Conservation (phyloP, 306 rosid species). For the Fagus crenata region DNA sequence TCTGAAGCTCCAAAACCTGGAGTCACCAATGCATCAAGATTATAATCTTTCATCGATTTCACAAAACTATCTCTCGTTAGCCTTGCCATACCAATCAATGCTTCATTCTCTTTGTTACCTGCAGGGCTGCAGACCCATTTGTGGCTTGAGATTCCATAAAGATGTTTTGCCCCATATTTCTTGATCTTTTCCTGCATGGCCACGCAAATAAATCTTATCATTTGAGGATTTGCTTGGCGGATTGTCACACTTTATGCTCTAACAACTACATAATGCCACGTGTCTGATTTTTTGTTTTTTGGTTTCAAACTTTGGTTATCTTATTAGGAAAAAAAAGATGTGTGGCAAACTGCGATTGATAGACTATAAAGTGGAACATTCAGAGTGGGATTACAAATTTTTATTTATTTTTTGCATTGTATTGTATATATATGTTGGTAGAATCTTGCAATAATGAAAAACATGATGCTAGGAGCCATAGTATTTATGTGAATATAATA, state of each 20-base stretch:
- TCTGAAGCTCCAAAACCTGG: constrained; percentile 5
- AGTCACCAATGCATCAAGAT: constrained; percentile 50
- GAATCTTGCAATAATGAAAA: neutral
- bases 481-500: neutral
- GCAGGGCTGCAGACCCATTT: constrained; percentile 8
- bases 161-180: constrained; percentile 16
- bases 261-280: too few relatives aligned
- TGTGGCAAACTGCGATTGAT: too few relatives aligned
- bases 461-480: too few relatives aligned
- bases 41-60: constrained; percentile 18
- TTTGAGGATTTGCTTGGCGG: too few relatives aligned
- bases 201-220: neutral
- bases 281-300: too few relatives aligned
- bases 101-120: constrained; percentile 19
- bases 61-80: constrained; percentile 22
- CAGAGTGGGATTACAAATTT: too few relatives aligned
- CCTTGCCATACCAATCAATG: constrained; percentile 16
- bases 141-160: constrained; percentile 30
- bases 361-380: too few relatives aligned
- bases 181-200: constrained; percentile 16
- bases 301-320: too few relatives aligned
- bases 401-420: too few relatives aligned
- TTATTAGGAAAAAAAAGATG: too few relatives aligned
- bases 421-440: too few relatives aligned
- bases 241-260: too few relatives aligned